Conservation (phyloP, 257 asterid genomes). For the Rhazya stricta region DNA sequence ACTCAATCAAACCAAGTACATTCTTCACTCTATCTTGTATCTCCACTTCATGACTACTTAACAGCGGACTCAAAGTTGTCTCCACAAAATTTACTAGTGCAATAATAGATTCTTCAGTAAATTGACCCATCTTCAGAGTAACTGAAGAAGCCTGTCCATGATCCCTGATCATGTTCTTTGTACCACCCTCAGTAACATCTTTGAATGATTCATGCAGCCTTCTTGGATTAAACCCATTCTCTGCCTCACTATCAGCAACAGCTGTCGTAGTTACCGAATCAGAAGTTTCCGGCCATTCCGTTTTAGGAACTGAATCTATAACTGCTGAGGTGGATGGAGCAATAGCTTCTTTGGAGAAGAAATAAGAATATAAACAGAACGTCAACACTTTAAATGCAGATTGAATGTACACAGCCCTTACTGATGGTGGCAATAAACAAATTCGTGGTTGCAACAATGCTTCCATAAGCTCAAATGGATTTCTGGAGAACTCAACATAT, state of each 20-base stretch:
- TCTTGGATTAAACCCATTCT: conserved; percentile 30
- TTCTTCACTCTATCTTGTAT: conserved; percentile 79
- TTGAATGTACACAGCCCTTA: conserved; percentile 75
- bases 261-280: conserved; percentile 27
- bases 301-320: conserved; percentile 27
- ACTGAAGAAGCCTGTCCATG: conserved; percentile 30
- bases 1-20: conserved; percentile 60
- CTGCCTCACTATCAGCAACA: conserved; percentile 39
- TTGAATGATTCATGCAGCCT: conserved; percentile 16
- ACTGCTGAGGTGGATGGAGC: conserved; percentile 26
- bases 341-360: conserved; percentile 40
- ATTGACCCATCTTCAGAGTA: conserved; percentile 28
- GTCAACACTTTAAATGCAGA: conserved; percentile 73
- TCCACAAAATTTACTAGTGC: conserved; percentile 59
- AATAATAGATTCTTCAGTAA: conserved; percentile 45
- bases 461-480: conserved; percentile 81
- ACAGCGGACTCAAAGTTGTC: conserved; percentile 57
- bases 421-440: conserved; percentile 60
- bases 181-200: conserved; percentile 20
- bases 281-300: conserved; percentile 28
- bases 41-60: conserved; percentile 77
- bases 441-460: conserved; percentile 87
- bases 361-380: conserved; percentile 51
- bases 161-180: conserved; percentile 26
- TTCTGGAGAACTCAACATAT: conserved; percentile 74